phyloP scores from a whole-genome alignment of 345 rosid genomes.

The Dipteronia sinensis region DNA sequence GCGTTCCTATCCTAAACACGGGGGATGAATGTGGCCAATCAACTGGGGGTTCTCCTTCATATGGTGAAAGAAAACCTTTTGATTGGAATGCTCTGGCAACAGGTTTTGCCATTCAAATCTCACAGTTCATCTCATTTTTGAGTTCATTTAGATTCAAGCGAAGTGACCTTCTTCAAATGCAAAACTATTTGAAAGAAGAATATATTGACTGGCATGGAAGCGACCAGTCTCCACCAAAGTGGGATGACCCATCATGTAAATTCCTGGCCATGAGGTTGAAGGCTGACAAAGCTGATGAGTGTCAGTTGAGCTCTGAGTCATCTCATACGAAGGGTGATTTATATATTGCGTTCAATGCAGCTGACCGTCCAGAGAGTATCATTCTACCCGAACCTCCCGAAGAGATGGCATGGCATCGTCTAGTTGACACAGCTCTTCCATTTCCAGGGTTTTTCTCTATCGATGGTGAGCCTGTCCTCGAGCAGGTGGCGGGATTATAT shows the following conservation, averaged over 20 bases:
- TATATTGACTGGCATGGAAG: conserved; percentile 79
- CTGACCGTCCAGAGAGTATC: conserved; percentile 42
- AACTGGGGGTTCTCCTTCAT: conserved; percentile 65
- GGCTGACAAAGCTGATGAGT: conserved; percentile 45
- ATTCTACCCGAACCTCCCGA: conserved; percentile 54
- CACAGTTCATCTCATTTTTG: conserved; percentile 72
- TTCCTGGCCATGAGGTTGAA: conserved; percentile 76
- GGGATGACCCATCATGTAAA: conserved; percentile 71
- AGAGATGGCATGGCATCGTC: conserved; percentile 64
- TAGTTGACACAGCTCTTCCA: conserved; percentile 84
- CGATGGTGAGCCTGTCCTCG: conserved; percentile 53
- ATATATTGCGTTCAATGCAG: conserved; percentile 70
- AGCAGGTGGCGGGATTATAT: conserved; percentile 45
- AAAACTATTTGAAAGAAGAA: conserved; percentile 63
- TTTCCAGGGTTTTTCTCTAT: conserved; percentile 78
- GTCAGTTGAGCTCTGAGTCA: conserved; percentile 28
- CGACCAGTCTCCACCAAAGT: conserved; percentile 65
- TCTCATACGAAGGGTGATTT: conserved; percentile 48
- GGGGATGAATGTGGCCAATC: conserved; percentile 97
- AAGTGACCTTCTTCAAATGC: conserved; percentile 68
- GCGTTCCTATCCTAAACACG: conserved; percentile 87
- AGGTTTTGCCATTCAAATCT: conserved; percentile 67
- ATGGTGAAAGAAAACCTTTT: conserved; percentile 50
- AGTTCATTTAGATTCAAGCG: conserved; percentile 61
- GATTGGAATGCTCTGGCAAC: conserved; percentile 70